Base-by-base conservation (phyloP, 2,329 filamentous ascomycete species). In the Cadophora malorum region DNA sequence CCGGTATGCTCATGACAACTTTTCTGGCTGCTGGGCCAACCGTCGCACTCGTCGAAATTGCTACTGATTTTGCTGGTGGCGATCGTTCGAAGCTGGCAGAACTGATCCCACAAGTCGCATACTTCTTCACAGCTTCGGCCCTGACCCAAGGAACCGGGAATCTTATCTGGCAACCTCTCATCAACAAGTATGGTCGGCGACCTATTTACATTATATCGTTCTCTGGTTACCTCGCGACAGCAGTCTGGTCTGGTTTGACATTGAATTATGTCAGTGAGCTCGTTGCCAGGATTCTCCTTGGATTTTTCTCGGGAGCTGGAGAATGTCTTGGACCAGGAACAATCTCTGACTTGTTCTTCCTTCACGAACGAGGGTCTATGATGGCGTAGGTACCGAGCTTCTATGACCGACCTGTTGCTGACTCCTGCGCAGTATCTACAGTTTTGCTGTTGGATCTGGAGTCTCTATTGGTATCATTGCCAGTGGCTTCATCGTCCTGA, bases 321-420 rank as follows among this genome's bases (percentile, higher is more conserved):
- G 85, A 88, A 68, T 79, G 76, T 68, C 68, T 81, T 4, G 79
- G 83, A 1, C 84, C 84, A 0, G 77, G 85, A 8, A 85, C 83
- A 0, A 85, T 87, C 56, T 78, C 84, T 2, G 85, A 88, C 69
- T 76, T 87, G 35, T 88, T 87, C 76, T 88, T 86, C 73, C 76
- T 88, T 19, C 85, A 88, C 68, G 83, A 88, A 72, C 79, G 86
- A 63, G 85, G 84, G 0, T 76, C 79, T 1, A 77, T 84, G 50
- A 87, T 86, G 83, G 81, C 83, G 71, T 81, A 74, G 71, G 80
- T 78, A 5, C 7, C 49, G n/a, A 8, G 8, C 28, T 31, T 9
- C 7, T 35, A n/a, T n/a, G n/a, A n/a, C n/a, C n/a, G n/a, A n/a
- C 3, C 21, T 53, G 19, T 10, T 12, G 25, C 31, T 53, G 12